Base-by-base conservation (phyloP, 2,329 filamentous ascomycete genomes). In the Neopestalotiopsis sp. region DNA sequence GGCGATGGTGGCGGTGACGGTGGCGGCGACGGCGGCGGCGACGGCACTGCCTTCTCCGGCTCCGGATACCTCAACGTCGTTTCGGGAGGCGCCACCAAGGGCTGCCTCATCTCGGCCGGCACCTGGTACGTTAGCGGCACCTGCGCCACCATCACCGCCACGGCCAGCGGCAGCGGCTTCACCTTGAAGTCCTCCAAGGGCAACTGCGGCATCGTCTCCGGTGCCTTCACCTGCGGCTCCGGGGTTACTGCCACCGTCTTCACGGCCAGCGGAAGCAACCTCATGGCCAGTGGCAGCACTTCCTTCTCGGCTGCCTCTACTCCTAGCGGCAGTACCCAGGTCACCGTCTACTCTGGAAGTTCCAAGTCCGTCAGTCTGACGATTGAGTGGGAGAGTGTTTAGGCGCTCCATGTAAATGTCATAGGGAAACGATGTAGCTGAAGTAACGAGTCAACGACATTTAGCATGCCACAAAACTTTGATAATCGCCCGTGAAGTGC, bases 61-160 rank as follows among this genome's bases (percentile, higher is more conserved):
- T 84, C 81, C 40, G 91, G 91, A 0, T 87, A 85, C 72, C 77
- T 93, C 56, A 85, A 90, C 67, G 89, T 91, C 3, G 75, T 84
- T 32, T 81, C 83, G 4, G 77, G 80, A 20, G 84, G 86, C 3
- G 75, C 75, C n/a, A 76, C 81, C 62, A 84, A 82, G 7, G 91
- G 91, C n/a, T 93, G 90, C 73, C 84, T 93, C 69, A 93, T 93
- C 75, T 86, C 86, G 67, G 83, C 80, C 10, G 91, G 91, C 0
- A 88, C 86, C 0, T 94, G 91, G 91, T 93, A 91, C 75, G 84
- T 85, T 0, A 85, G 83, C 1, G 90, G 91, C 2, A 91, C 90
- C 0, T 93, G 91, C 75, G 91, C 91, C 0, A 91, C 87, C 0
- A 91, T 89, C 76, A 88, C 85, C 0, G 88, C 89, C 4, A 79